Base-by-base conservation (phyloP, 2,329 filamentous ascomycete genomes). In the Stemphylium lycopersici region DNA sequence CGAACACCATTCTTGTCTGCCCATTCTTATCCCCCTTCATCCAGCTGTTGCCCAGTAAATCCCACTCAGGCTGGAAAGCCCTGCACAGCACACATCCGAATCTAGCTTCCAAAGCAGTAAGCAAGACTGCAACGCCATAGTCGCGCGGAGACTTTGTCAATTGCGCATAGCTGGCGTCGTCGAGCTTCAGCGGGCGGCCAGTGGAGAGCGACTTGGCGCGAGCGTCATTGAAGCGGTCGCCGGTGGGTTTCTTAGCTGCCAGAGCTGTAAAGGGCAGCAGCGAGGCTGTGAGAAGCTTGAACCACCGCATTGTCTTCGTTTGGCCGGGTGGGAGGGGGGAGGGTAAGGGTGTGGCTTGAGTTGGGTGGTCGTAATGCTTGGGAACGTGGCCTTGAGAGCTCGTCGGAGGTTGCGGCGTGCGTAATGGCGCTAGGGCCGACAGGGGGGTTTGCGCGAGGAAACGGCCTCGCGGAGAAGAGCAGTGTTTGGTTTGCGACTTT, bases 61-160 rank as follows among this genome's bases (percentile, higher is more conserved):
- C 90, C 90, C 92, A 99, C 78, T 99, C 95, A 1, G 93, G 89
- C 75, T 96, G 90, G 76, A 99, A 96, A 48, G 96, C 91, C 47
- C 87, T 84, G 76, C 95, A 99, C 43, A 98, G 81, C 62, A 87
- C 81, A 75, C 95, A 99, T 56, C 90, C 90, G 72, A 90, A 97
- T 54, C 91, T 86, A 29, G 87, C 71, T 63, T 96, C 93, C 68
- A 93, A 78, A 33, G 95, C 95, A 1, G 95, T 99, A 62, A 99
- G 80, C 12, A 99, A 84, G 3, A 99, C 84, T 2, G 87, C 88
- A 24, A 90, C 84, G 34, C 87, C 87, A 76, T 97, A 96, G 77
- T 99, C 90, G 63, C 95, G 87, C 11, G 93, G 91, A 1, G 84
- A 78, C 13, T 85, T 79, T 3, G 90, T 96, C 63, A 98, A 79